Evolutionary conservation across 352 stramenopile genomes (phyloP).

Genomic region (Pythium oligandrum): DNA sequence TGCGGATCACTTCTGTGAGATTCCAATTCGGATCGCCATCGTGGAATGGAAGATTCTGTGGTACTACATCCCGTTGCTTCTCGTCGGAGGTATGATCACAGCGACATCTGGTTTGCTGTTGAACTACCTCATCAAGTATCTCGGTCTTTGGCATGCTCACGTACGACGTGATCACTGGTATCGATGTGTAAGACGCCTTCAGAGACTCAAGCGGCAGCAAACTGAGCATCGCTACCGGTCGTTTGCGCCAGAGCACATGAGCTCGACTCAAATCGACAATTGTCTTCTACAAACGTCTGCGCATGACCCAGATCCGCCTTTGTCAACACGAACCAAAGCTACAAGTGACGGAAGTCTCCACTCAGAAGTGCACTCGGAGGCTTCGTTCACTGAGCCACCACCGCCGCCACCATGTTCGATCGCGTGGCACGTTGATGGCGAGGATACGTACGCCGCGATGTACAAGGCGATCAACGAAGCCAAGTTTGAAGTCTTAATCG

Average conservation of each 20-base stretch:
- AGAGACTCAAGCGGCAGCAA: conserved; percentile 76
- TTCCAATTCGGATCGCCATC: conserved; percentile 49
- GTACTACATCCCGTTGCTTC: conserved; percentile 66
- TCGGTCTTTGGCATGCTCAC: conserved; percentile 80
- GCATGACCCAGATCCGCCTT: conserved; percentile 4
- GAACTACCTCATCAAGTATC: conserved; percentile 79
- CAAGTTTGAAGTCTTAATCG: conserved; percentile 88
- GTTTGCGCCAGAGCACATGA: conserved; percentile 65
- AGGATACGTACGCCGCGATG: conserved; percentile 86
- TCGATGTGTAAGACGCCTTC: conserved; percentile 59
- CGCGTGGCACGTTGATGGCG: conserved; percentile 82
- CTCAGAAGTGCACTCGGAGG: conserved; percentile 52
- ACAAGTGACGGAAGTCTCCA: conserved; percentile 57
- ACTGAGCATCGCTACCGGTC: conserved; percentile 71
- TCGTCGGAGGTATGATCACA: conserved; percentile 68
- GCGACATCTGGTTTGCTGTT: conserved; percentile 51
- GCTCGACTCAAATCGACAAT: conserved; percentile 21
- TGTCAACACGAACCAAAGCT: conserved; percentile 18
- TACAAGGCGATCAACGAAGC: conserved; percentile 81
- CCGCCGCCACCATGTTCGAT: conserved; percentile 47
- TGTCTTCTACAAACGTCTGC: conserved; percentile 1
- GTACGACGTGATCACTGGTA: conserved; percentile 84
- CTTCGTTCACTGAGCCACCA: conserved; percentile 36
- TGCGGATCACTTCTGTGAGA: conserved; percentile 51
- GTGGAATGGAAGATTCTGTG: conserved; percentile 53